Percentiles rank a stretch among this genome's conserved stretches.
phyloP scores from a whole-genome alignment of 2,329 filamentous ascomycete species.

The Trichothecium roseum region DNA sequence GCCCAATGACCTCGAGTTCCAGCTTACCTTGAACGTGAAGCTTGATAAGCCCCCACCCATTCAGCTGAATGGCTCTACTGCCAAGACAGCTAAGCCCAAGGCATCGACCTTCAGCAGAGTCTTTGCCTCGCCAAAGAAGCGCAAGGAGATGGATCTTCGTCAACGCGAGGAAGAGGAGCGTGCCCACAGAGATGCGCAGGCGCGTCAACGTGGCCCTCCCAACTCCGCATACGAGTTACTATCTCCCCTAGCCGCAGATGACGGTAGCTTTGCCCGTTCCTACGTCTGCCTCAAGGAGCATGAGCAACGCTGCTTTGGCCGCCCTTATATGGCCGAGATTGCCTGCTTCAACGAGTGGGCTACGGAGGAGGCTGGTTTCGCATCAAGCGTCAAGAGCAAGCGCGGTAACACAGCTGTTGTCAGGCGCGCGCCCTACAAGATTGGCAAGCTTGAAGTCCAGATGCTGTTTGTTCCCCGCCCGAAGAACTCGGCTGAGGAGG shows the following conservation, averaged over 20 bases:
- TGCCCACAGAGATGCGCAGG: slow-evolving; percentile 52
- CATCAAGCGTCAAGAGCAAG: slow-evolving; percentile 92
- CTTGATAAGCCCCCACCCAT: slow-evolving; percentile 67
- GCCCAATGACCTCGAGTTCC: slow-evolving; percentile 95
- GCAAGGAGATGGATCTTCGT: slow-evolving; percentile 82
- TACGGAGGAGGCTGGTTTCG: slow-evolving; percentile 66
- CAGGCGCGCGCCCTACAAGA: slow-evolving; percentile 86
- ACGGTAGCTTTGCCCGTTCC: slow-evolving; percentile 88
- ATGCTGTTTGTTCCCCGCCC: slow-evolving; percentile 91
- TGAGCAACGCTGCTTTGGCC: slow-evolving; percentile 77
- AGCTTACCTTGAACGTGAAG: slow-evolving; percentile 93
- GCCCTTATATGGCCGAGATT: slow-evolving; percentile 78
- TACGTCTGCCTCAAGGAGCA: slow-evolving; percentile 93
- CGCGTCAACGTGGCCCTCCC: slow-evolving; percentile 50
- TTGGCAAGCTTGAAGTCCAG: slow-evolving; percentile 90
- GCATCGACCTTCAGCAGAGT: slow-evolving; percentile 84
- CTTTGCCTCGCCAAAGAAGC: slow-evolving; percentile 91
- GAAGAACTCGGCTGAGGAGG: slow-evolving; percentile 75
- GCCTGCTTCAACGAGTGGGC: slow-evolving; percentile 99
- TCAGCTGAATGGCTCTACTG: slow-evolving; percentile 43
- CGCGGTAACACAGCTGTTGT: slow-evolving; percentile 60
- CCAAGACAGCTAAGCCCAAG: slow-evolving; percentile 59
- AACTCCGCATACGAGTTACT: slow-evolving; percentile 78
- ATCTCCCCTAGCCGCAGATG: slow-evolving; percentile 75
- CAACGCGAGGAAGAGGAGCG: slow-evolving; percentile 77